Evolutionary conservation across 352 stramenopile genomes (phyloP).

Genomic region (Phytophthora sansomeana): DNA sequence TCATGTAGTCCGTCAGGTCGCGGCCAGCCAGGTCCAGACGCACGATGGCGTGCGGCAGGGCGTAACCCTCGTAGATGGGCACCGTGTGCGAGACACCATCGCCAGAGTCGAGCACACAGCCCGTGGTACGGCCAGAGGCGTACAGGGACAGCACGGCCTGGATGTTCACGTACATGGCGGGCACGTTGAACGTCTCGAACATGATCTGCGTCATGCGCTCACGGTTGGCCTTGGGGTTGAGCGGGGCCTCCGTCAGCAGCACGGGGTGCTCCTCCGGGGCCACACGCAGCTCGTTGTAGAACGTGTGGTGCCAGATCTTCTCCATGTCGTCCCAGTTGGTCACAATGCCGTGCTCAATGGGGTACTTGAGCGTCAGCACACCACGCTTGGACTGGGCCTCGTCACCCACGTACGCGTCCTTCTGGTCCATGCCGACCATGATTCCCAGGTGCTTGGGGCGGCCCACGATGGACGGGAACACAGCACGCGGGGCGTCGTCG

Average conservation of each 20-base stretch:
- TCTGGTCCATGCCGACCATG: slow-evolving; percentile 98
- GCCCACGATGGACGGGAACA: slow-evolving; percentile 76
- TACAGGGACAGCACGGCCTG: slow-evolving; percentile 96
- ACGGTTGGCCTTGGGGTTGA: slow-evolving; percentile 95
- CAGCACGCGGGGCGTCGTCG: slow-evolving; percentile 73
- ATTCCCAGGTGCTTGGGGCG: slow-evolving; percentile 97
- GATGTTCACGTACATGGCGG: slow-evolving; percentile 96
- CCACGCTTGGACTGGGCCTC: slow-evolving; percentile 94
- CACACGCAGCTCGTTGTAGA: slow-evolving; percentile 98
- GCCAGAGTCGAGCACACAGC: slow-evolving; percentile 96
- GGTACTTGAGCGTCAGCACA: slow-evolving; percentile 96
- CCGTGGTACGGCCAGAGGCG: slow-evolving; percentile 94
- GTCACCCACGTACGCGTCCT: slow-evolving; percentile 95
- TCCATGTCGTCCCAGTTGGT: slow-evolving; percentile 99
- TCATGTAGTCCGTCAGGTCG: slow-evolving; percentile 96
- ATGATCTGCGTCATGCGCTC: slow-evolving; percentile 97
- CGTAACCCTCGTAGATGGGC: slow-evolving; percentile 97
- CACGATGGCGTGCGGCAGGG: slow-evolving; percentile 95
- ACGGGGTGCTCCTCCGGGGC: slow-evolving; percentile 98
- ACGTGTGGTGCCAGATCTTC: slow-evolving; percentile 99
- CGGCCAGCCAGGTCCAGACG: slow-evolving; percentile 95
- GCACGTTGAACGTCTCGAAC: slow-evolving; percentile 96
- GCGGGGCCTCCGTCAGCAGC: slow-evolving; percentile 93
- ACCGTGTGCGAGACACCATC: slow-evolving; percentile 94
- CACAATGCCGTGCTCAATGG: slow-evolving; percentile 99